phyloP scores from a whole-genome alignment of 2,329 filamentous ascomycete species.

The Sarocladiaceae sp. region DNA sequence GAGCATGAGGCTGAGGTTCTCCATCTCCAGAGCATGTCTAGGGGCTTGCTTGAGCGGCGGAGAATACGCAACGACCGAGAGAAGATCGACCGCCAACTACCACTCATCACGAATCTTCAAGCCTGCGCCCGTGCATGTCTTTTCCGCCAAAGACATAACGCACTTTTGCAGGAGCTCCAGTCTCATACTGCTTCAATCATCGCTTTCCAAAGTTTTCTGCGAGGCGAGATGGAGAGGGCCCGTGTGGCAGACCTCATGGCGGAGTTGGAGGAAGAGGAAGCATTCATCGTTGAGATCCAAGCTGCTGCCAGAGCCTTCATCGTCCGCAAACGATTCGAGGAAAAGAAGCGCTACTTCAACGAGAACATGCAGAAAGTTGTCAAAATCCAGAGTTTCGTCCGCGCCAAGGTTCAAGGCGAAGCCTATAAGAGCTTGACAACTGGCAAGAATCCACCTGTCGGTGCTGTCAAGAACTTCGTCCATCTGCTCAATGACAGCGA shows the following conservation, averaged over 20 bases:
- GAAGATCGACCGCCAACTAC: slow-evolving; percentile 51
- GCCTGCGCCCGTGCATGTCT: slow-evolving; percentile 59
- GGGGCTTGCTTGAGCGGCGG: slow-evolving; percentile 55
- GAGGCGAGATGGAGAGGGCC: slow-evolving; percentile 72
- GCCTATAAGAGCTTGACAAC: slow-evolving; percentile 96
- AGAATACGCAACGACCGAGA: slow-evolving; percentile 42
- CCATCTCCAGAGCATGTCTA: slow-evolving; percentile 51
- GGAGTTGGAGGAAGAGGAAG: slow-evolving; percentile 77
- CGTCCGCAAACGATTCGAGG: slow-evolving; percentile 67
- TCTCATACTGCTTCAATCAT: slow-evolving; percentile 61
- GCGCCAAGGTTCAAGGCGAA: slow-evolving; percentile 91
- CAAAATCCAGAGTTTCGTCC: slow-evolving; percentile 95
- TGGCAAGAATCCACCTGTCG: slow-evolving; percentile 93
- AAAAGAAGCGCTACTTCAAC: slow-evolving; percentile 83
- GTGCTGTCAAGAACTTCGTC: slow-evolving; percentile 96
- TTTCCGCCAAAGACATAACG: slow-evolving; percentile 52
- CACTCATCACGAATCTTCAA: slow-evolving; percentile 58
- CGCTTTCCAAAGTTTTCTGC: slow-evolving; percentile 66
- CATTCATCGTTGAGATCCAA: slow-evolving; percentile 68
- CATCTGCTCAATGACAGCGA: slow-evolving; percentile 97
- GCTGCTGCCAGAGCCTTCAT: slow-evolving; percentile 66
- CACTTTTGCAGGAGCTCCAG: slow-evolving; percentile 63
- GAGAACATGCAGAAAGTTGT: slow-evolving; percentile 99
- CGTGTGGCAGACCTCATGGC: slow-evolving; percentile 67
- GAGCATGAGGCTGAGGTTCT: slow-evolving; percentile 39